phyloP scores from a whole-genome alignment of 305 asterid genomes.

The Coffea humblotiana region DNA sequence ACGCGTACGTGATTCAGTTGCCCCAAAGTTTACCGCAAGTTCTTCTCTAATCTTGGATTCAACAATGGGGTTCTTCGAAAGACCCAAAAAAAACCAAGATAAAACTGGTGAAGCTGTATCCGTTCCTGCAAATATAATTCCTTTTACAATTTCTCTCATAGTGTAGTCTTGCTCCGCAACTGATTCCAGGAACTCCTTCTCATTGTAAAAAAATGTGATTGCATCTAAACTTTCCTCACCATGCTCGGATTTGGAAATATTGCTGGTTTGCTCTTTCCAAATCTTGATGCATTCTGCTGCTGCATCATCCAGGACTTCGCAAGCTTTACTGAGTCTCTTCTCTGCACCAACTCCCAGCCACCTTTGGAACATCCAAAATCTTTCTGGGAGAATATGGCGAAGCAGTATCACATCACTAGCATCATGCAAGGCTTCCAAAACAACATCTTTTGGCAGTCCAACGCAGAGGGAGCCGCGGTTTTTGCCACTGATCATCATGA shows the following conservation, averaged over 20 bases:
- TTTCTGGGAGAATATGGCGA: slow-evolving; percentile 8
- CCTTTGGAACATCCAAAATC: slow-evolving; percentile 7
- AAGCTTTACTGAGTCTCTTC: slow-evolving; percentile 1
- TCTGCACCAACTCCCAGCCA: slow-evolving; percentile 12
- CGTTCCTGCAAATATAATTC: slow-evolving; percentile 44
- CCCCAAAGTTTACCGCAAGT: not conserved
- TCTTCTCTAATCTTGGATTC: slow-evolving; percentile 40
- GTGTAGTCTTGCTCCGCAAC: slow-evolving; percentile 15
- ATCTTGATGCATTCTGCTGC: not conserved
- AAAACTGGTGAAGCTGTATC: slow-evolving; percentile 52
- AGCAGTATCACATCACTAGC: not conserved
- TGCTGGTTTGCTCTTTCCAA: not conserved
- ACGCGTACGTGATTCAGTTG: not conserved
- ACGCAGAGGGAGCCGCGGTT: not conserved
- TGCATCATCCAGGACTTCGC: not conserved
- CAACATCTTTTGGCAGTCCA: not conserved
- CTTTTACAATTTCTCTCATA: slow-evolving; percentile 36
- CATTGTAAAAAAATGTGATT: slow-evolving; percentile 14
- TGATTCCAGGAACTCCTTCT: not conserved
- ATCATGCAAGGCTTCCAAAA: not conserved
- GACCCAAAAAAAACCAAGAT: slow-evolving; percentile 52
- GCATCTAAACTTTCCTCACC: not conserved
- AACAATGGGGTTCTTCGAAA: slow-evolving; percentile 39
- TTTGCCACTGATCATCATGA: not conserved
- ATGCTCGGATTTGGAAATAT: not conserved